Evolutionary conservation across 1,284 basidiomycete genomes (phyloP), one percentile per base, ranked within the genome.

Genomic region (Rhodotorula mucilaginosa): DNA sequence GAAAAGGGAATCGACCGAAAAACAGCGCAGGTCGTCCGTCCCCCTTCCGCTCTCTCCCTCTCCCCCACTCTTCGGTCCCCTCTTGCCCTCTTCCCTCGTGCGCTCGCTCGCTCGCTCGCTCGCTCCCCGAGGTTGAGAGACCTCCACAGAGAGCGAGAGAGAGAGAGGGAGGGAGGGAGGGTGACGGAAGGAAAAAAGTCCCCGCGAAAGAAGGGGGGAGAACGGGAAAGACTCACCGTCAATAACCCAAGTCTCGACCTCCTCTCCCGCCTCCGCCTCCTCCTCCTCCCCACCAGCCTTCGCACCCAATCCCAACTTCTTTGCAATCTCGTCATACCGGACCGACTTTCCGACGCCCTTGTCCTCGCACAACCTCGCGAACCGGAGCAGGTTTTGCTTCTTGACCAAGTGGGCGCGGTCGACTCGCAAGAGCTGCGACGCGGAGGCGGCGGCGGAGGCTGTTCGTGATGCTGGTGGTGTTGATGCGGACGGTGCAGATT

Each of bases 201-300:
- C 34, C 34, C 34, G 34, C 34, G 34, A 34, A 34, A 34, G 34
- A 34, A 34, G 34, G 8, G 5, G 34, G 34, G 34, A 34, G 34
- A 34, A 34, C 34, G 34, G 34, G 34, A 34, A 34, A 34, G 34
- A 34, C 84, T 68, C 80, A 93, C 93, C 90, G 81, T 96, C 93
- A 78, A 96, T 96, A 63, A 90, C 89, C 92, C 92, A 96, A 78
- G 87, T 88, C 81, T 97, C 94, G 44, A 97, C 92, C 70, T 92
- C 85, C 57, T 85, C 83, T n/a, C 82, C 86, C 49, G 85, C 86
- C 46, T 85, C 83, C 46, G 85, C 82, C 34, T 82, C 78, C 52
- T 88, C 86, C 7, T 39, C 64, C 23, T 56, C 57, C 6, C 39
- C 39, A 39, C 39, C 39, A 39, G n/a, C n/a, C 1, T 15, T 29